Base-by-base conservation (phyloP, 2,329 filamentous ascomycete genomes). In the Dryadomyces sulphureus region DNA sequence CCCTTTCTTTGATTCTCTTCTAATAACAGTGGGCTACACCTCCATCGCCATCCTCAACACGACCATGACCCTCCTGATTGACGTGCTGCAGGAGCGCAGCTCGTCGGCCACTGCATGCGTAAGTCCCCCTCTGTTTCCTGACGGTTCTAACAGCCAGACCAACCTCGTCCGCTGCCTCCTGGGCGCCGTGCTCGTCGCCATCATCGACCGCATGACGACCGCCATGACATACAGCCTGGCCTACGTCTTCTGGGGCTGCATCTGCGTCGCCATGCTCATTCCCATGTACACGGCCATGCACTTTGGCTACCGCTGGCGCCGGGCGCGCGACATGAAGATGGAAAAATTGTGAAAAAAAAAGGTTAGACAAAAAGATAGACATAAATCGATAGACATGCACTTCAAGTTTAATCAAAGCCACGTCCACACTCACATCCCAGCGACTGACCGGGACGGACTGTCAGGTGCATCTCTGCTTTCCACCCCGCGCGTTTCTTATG, bases 11-110 rank as follows among this genome's bases (percentile, higher is more conserved):
- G 9, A 4, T 8, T 2, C 11, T 16, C 2, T 11, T 7, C 34
- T 40, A 22, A 46, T 8, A 5, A 2, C 19, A 48, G 56, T 58
- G 39, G 58, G 58, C 17, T 60, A 54, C 43, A 56, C 54, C 1
- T 58, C 56, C 1, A 59, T 60, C 8, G 48, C 56, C 11, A 56
- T 60, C 4, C 54, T 60, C 4, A 60, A 59, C 46, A 54, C 56
- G 0, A 60, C 58, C 0, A 58, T 58, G 53, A 60, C 58, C 1
- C 45, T 60, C 16, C 56, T 59, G 53, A 58, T 60, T 41, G 57
- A 60, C 27, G 54, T 60, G 5, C 12, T 60, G 5, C 54, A 59
- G 35, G 48, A 49, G 2, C 54, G 52, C 14, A 60, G 58, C 45
- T 60, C 58, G 2, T 52, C 53, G 1, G 57, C 54, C 1, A 60